These are phyloP conservation scores for Ophiostoma montium DNA, from an alignment of 2,329 filamentous ascomycete genomes.

Conservation along the genomic window DNA sequence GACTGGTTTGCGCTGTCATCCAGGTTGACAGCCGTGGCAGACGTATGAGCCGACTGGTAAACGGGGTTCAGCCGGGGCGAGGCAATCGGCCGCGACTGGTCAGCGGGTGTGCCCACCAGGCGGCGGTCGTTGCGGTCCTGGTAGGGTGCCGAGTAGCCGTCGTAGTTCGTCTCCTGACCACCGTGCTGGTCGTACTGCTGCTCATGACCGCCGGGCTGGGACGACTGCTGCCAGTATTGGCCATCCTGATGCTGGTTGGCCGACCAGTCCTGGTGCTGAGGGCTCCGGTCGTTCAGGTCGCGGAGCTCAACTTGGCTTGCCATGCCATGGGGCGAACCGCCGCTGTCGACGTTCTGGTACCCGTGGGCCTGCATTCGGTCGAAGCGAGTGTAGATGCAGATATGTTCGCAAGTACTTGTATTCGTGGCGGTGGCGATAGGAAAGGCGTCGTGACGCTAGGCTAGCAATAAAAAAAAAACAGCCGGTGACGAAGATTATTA, in stretches of 20 bases:
- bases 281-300: slow-evolving; percentile 6
- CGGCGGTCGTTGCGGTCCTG: slow-evolving; percentile 5
- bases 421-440: no score
- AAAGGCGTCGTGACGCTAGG: not conserved
- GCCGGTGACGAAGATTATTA: not conserved
- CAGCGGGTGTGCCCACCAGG: not conserved
- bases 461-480: no score
- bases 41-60: slow-evolving; percentile 12
- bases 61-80: slow-evolving; percentile 9
- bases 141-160: not conserved
- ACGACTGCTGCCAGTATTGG: not conserved
- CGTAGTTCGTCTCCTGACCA: slow-evolving; percentile 2
- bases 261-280: slow-evolving; percentile 1
- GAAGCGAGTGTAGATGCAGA: not conserved
- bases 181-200: slow-evolving; percentile 5
- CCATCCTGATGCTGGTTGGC: slow-evolving; percentile 1
- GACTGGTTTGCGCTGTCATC: slow-evolving; percentile 9
- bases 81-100: slow-evolving; percentile 5
- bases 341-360: slow-evolving; percentile 4
- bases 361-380: slow-evolving; percentile 10
- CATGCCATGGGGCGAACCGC: slow-evolving; percentile 2
- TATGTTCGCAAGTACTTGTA: no score
- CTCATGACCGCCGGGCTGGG: not conserved
- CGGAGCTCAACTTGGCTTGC: slow-evolving; percentile 10
- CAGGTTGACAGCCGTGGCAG: slow-evolving; percentile 10